A percentile compares a stretch with the other conserved stretches of the same genome.
These are phyloP conservation scores for Biscutella laevigata DNA, from an alignment of 441 rosid species.

Conservation along the genomic window DNA sequence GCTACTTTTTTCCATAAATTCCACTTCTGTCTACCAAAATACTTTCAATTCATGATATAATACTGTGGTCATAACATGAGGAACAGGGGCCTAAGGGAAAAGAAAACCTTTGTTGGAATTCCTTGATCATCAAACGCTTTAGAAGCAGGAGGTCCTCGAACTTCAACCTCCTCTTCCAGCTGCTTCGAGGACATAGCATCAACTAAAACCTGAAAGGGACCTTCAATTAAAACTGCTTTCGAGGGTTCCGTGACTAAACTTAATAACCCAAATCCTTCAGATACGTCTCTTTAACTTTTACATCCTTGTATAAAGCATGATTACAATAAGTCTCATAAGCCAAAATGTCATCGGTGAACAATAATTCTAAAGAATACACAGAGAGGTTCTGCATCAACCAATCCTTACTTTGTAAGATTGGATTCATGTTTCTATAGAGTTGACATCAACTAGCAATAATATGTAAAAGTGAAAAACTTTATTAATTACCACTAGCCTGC, in stretches of 20 bases:
- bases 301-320: slow-evolving; percentile 7
- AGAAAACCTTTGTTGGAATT: slow-evolving; percentile 80
- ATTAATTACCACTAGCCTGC: slow-evolving; percentile 78
- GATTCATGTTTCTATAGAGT: slow-evolving; percentile 2
- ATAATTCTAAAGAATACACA: background rate
- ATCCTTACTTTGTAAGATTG: slow-evolving; percentile 4
- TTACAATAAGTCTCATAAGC: background rate
- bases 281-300: background rate
- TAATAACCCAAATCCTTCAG: slow-evolving; percentile 10
- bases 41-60: background rate
- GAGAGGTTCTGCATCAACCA: slow-evolving; percentile 5
- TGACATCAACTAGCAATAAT: slow-evolving; percentile 5
- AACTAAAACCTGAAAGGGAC: slow-evolving; percentile 47
- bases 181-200: slow-evolving; percentile 67
- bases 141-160: slow-evolving; percentile 88
- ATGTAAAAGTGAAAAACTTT: slow-evolving; percentile 14
- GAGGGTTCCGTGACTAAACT: background rate
- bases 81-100: slow-evolving; percentile 17
- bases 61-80: slow-evolving; percentile 7
- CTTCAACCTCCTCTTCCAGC: slow-evolving; percentile 66
- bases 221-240: slow-evolving; percentile 11
- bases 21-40: slow-evolving; percentile 8
- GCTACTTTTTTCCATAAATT: background rate
- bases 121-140: slow-evolving; percentile 90
- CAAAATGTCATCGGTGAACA: background rate